Percentiles rank a stretch among this genome's conserved stretches.
phyloP scores from a whole-genome alignment of 495 filamentous ascomycete genomes.

The Penicillium psychrofluorescens region DNA sequence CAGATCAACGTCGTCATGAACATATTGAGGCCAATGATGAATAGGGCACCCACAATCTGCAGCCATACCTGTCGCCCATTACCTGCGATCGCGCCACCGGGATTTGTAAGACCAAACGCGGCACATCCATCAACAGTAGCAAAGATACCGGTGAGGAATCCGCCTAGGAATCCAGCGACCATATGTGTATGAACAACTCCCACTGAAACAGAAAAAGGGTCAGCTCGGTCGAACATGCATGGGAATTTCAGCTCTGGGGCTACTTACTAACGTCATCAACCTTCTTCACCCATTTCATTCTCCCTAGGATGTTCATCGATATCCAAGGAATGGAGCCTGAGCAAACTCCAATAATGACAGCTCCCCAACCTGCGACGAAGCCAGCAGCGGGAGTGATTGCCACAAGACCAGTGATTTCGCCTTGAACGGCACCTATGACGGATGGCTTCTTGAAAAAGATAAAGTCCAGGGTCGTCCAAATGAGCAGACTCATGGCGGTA shows the following conservation, averaged over 20 bases:
- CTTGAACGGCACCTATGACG: conserved; percentile 45
- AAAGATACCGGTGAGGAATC: conserved; percentile 47
- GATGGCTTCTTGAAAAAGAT: conserved; percentile 45
- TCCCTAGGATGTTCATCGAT: conserved; percentile 45
- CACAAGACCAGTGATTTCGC: conserved; percentile 49
- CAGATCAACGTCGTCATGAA: conserved; percentile 48
- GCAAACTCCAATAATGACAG: conserved; percentile 42
- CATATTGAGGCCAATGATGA: conserved; percentile 49
- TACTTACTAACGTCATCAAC: conserved; percentile 39
- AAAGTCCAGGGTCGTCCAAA: conserved; percentile 40
- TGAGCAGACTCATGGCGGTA: conserved; percentile 43
- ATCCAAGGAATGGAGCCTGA: conserved; percentile 47
- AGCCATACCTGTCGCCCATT: conserved; percentile 47
- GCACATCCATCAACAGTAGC: conserved; percentile 42
- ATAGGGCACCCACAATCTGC: conserved; percentile 47
- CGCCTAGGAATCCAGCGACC: conserved; percentile 43
- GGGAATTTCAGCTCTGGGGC: too few relatives aligned
- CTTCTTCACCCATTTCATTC: conserved; percentile 33
- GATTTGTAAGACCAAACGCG: conserved; percentile 42
- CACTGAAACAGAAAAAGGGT: conserved; percentile 11
- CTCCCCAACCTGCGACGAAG: conserved; percentile 50
- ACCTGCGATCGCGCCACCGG: conserved; percentile 45
- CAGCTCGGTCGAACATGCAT: too few relatives aligned
- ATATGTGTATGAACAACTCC: conserved; percentile 49
- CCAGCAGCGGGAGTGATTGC: conserved; percentile 51